phyloP scores from a whole-genome alignment of 345 rosid genomes.

The Salix purpurea region DNA sequence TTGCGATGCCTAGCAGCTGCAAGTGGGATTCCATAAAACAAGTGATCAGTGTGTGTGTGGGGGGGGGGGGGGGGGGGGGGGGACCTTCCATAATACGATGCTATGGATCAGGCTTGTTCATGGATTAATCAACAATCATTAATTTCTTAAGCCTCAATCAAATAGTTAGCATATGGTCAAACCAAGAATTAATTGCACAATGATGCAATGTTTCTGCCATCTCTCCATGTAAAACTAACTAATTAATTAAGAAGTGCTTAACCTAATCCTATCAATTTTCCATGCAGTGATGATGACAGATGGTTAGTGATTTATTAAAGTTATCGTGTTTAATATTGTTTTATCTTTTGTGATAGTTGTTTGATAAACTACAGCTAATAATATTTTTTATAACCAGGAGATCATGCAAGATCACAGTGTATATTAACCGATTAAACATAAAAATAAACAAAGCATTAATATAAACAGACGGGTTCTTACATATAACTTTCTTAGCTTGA shows the following conservation, averaged over 20 bases:
- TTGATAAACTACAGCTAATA: too few species aligned
- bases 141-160: neutral
- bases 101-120: too few species aligned
- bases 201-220: neutral
- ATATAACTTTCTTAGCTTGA: too few species aligned
- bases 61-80: too few species aligned
- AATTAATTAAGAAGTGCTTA: neutral
- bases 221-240: neutral
- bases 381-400: too few species aligned
- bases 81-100: neutral
- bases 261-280: neutral
- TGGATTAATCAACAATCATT: neutral
- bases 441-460: too few species aligned
- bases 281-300: neutral
- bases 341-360: too few species aligned
- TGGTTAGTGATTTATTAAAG: too few species aligned
- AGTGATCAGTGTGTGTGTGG: neutral
- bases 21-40: conserved; percentile 13
- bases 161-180: neutral
- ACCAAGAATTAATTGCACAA: neutral
- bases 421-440: too few species aligned
- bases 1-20: neutral
- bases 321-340: too few species aligned
- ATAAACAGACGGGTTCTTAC: too few species aligned
- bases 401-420: too few species aligned